Evolutionary conservation across 768 basidiomycete species (phyloP), one percentile per base, ranked within the genome.

Genomic region (Lepiota brunneoincarnata): DNA sequence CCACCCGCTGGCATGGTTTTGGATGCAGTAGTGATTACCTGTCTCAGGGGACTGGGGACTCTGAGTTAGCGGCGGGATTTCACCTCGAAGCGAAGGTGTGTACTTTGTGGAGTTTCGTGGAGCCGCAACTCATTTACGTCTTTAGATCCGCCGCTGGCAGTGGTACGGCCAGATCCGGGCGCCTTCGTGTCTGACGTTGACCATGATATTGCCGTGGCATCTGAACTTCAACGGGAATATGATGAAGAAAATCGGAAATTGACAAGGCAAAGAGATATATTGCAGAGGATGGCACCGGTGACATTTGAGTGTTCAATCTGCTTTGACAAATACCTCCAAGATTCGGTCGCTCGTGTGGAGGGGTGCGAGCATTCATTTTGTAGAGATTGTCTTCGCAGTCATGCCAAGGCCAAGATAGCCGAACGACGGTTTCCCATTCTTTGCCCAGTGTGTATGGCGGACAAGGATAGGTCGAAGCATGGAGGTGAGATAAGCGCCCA

Each of bases 271-370:
- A 40, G n/a, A n/a, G n/a, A n/a, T n/a, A n/a, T n/a, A 15, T 17
- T 12, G 14, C 24, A 47, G 21, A 24, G 14, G 15, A 47, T 38
- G 36, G 38, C 3, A 24, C 48, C 45, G 18, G 10, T 4, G 15
- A 17, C 31, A 17, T 83, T 82, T 49, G 55, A 68, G 28, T 82
- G 81, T 53, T 62, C 62, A 1, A 71, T 82, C 42, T 82, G 80
- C 61, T 58, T 80, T 46, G 81, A 83, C 3, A 63, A 69, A 1
- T 58, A 68, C 36, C 66, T 76, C 0, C 68, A 71, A 41, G 81
- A 81, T 44, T 55, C 63, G 35, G 64, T 78, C 21, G 74, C 75
- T 26, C 63, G 59, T 12, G 57, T 77, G 11, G 72, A 73, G 4
- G 61, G 51, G 0, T 82, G 80, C 54, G 57, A 58, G n/a, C 81